A percentile compares a stretch with the other conserved stretches of the same genome.
Evolutionary conservation across 2,329 filamentous ascomycete species (phyloP).

Genomic region (Setomelanomma holmii): DNA sequence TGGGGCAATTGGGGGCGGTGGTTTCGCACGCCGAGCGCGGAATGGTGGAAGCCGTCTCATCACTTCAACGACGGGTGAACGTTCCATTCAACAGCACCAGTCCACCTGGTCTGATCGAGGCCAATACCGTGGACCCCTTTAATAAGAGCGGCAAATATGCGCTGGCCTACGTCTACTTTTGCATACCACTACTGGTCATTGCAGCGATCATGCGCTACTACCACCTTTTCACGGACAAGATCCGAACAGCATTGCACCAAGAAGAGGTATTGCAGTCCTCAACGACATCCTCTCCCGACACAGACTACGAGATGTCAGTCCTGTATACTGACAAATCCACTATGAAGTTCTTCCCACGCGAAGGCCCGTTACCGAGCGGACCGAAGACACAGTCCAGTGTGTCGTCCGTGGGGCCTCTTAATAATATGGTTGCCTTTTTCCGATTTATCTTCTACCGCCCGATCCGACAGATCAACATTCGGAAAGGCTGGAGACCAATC

Average conservation of each 20-base stretch:
- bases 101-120: conserved; percentile 62
- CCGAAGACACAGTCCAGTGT: conserved; percentile 72
- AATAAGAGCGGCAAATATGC: conserved; percentile 83
- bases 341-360: conserved; percentile 78
- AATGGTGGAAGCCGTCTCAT: conserved; percentile 33
- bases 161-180: conserved; percentile 87
- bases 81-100: conserved; percentile 64
- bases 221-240: conserved; percentile 92
- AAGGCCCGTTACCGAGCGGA: conserved; percentile 64
- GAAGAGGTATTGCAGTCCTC: conserved; percentile 76
- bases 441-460: conserved; percentile 90
- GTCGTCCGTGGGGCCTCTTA: conserved; percentile 75
- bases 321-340: conserved; percentile 67
- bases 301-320: conserved; percentile 68
- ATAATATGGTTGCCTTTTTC: conserved; percentile 81
- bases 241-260: conserved; percentile 87
- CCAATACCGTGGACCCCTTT: conserved; percentile 76
- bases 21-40: conserved; percentile 39
- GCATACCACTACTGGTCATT: conserved; percentile 71
- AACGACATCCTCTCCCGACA: conserved; percentile 61
- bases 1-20: conserved; percentile 37
- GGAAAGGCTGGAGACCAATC: conserved; percentile 68
- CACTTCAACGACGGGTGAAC: conserved; percentile 57
- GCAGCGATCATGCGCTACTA: conserved; percentile 77
- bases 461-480: conserved; percentile 73